A percentile compares a stretch with the other conserved stretches of the same genome.
phyloP scores from a whole-genome alignment of 1,284 basidiomycete genomes.

The Sporisorium exsertum region DNA sequence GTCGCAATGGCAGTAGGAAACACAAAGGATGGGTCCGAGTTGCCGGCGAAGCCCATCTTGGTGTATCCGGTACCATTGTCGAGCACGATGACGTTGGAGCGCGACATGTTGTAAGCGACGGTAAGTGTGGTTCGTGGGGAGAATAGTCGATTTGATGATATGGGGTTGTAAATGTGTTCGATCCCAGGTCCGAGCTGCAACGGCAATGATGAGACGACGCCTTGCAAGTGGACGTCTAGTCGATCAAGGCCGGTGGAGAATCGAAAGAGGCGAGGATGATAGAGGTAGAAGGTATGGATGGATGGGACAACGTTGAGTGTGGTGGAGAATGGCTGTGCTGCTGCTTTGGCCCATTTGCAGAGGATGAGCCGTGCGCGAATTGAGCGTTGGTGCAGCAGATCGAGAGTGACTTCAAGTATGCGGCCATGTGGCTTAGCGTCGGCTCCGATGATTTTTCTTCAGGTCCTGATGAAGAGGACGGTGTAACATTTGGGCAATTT shows the following conservation, averaged over 20 bases:
- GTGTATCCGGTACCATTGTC: slow-evolving; percentile 98
- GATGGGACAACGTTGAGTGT: neutral
- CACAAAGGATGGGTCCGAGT: slow-evolving; percentile 93
- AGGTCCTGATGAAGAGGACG: too few relatives aligned
- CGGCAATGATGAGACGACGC: too few relatives aligned
- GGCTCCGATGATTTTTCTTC: too few relatives aligned
- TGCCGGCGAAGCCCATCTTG: slow-evolving; percentile 98
- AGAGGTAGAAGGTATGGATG: neutral
- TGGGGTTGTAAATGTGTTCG: neutral
- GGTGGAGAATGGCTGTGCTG: neutral
- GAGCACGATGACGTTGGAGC: slow-evolving; percentile 68
- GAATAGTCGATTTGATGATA: too few relatives aligned
- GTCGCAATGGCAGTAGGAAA: slow-evolving; percentile 69
- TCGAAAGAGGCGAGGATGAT: too few relatives aligned
- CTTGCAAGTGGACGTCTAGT: too few relatives aligned
- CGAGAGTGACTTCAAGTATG: neutral
- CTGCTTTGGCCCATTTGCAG: neutral
- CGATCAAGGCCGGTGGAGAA: too few relatives aligned
- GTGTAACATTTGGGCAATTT: too few relatives aligned
- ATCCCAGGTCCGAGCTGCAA: neutral
- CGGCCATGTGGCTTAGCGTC: slow-evolving; percentile 1
- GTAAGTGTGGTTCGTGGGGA: too few relatives aligned
- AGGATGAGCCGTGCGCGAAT: neutral
- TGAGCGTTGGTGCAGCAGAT: neutral
- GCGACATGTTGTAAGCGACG: slow-evolving; percentile 57